Conservation (phyloP, 306 rosid species). For the Argentina anserina region DNA sequence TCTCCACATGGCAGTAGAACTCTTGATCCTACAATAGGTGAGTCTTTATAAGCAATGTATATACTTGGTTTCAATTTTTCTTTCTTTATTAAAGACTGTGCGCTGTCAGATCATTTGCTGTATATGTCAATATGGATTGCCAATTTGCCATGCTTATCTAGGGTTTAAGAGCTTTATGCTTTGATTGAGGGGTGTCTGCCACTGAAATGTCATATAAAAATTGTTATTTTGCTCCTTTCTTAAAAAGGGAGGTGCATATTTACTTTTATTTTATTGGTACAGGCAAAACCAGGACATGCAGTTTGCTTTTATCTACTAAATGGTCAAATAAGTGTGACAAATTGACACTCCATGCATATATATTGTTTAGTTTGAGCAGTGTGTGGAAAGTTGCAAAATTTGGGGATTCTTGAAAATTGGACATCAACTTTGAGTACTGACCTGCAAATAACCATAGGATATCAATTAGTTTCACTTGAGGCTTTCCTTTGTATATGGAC, state of each 20-base stretch:
- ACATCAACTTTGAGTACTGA: neutral
- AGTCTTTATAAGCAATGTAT: slow-evolving; percentile 14
- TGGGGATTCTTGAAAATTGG: neutral
- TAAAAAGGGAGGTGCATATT: neutral
- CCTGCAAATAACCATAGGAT: neutral
- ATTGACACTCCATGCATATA: neutral
- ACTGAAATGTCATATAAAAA: neutral
- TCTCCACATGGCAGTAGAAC: slow-evolving; percentile 33
- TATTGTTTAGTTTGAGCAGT: neutral
- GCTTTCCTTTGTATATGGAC: neutral
- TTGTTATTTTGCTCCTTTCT: neutral
- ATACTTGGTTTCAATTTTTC: neutral
- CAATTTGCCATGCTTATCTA: neutral
- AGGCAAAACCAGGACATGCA: neutral
- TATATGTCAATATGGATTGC: neutral
- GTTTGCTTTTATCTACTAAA: neutral
- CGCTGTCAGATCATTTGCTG: neutral
- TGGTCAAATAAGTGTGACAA: neutral
- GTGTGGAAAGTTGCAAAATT: neutral
- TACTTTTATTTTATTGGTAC: neutral
- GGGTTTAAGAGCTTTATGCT: neutral
- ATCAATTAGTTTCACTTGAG: neutral
- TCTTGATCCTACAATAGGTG: slow-evolving; percentile 57
- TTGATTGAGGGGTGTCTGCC: neutral
- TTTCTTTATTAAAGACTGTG: neutral